Conservation (phyloP, 108 stramenopile genomes). For the Pseudonitzschia delicatissima region DNA sequence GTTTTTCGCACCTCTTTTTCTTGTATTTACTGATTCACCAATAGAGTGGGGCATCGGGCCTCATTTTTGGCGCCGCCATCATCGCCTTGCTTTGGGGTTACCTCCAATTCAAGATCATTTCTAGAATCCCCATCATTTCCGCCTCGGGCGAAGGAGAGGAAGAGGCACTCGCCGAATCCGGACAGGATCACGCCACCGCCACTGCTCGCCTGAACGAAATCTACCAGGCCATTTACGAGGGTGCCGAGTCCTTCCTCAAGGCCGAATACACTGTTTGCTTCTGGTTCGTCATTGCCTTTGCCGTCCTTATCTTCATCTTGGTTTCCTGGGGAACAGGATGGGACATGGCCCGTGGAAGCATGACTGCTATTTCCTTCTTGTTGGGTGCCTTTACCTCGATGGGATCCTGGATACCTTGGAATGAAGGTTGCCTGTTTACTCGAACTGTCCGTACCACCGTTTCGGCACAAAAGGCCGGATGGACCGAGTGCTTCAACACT, state of each 20-base stretch:
- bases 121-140: slow-evolving; percentile 73
- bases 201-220: slow-evolving; percentile 83
- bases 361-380: slow-evolving; percentile 91
- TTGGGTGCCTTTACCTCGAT: slow-evolving; percentile 85
- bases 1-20: neutral
- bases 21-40: neutral
- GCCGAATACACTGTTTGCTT: slow-evolving; percentile 96
- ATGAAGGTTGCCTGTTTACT: slow-evolving; percentile 79
- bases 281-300: slow-evolving; percentile 84
- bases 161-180: slow-evolving; percentile 42
- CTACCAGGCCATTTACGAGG: slow-evolving; percentile 92
- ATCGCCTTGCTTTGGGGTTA: slow-evolving; percentile 74
- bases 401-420: slow-evolving; percentile 93
- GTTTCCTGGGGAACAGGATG: slow-evolving; percentile 87
- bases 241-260: slow-evolving; percentile 91
- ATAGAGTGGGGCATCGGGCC: slow-evolving; percentile 58
- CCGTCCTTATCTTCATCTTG: slow-evolving; percentile 80
- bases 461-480: slow-evolving; percentile 82
- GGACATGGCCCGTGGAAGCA: slow-evolving; percentile 83
- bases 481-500: slow-evolving; percentile 90
- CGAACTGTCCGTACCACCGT: slow-evolving; percentile 93
- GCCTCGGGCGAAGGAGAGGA: slow-evolving; percentile 43
- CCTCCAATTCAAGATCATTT: slow-evolving; percentile 74
- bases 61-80: slow-evolving; percentile 71
- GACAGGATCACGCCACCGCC: slow-evolving; percentile 66